Conservation (phyloP, 345 rosid genomes). For the Firmiana major region DNA sequence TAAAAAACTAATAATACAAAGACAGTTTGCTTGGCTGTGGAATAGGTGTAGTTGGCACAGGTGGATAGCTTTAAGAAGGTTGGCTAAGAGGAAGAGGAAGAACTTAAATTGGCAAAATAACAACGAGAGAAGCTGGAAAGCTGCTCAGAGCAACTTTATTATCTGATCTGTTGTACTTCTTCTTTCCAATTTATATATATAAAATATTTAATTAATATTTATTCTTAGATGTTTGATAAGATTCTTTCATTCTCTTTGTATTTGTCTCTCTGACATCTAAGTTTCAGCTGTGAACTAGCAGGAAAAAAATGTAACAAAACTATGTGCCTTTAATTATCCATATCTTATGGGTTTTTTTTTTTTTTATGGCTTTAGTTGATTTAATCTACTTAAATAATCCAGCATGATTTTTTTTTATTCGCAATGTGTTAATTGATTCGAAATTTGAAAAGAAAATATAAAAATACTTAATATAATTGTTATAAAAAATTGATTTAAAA, state of each 20-base stretch:
- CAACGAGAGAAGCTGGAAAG: conserved; percentile 20
- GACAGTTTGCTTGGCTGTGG: conserved; percentile 74
- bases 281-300: conserved; percentile 29
- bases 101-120: too few relatives aligned
- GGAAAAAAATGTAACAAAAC: not conserved
- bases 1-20: conserved; percentile 42
- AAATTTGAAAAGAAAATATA: too few relatives aligned
- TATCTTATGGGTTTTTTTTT: not conserved
- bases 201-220: conserved; percentile 16
- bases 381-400: not conserved
- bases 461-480: too few relatives aligned
- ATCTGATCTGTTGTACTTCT: conserved; percentile 39
- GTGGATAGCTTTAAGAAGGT: conserved; percentile 33
- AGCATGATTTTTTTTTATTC: too few relatives aligned
- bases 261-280: conserved; percentile 24
- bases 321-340: not conserved
- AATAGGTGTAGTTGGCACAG: conserved; percentile 38
- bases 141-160: conserved; percentile 53
- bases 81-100: too few relatives aligned
- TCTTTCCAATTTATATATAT: conserved; percentile 16
- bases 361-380: not conserved
- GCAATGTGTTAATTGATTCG: too few relatives aligned
- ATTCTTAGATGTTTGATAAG: conserved; percentile 33
- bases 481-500: too few relatives aligned
- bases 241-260: conserved; percentile 40